Conservation (phyloP, 257 asterid genomes). For the Orobanche coerulescens region DNA sequence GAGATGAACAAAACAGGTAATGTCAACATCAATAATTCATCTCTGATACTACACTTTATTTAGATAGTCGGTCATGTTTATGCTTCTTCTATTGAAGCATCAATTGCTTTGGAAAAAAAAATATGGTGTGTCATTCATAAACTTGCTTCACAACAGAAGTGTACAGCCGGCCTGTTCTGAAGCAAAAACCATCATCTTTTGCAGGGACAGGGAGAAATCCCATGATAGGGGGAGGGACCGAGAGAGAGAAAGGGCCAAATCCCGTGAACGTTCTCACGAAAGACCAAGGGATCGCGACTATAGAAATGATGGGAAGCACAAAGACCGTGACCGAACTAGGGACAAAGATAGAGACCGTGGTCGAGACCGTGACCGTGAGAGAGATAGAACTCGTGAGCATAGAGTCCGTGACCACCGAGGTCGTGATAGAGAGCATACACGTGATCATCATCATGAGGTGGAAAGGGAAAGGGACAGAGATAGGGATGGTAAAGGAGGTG, state of each 20-base stretch:
- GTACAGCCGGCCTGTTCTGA: not conserved
- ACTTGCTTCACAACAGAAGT: not conserved
- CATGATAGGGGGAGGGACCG: constrained; percentile 56
- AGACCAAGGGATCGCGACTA: constrained; percentile 61
- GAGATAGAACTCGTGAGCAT: constrained; percentile 6
- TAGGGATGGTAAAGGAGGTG: constrained; percentile 29
- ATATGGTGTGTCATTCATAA: not conserved
- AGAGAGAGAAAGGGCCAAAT: constrained; percentile 46
- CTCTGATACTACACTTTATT: not conserved
- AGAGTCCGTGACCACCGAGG: constrained; percentile 32
- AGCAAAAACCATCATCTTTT: not conserved
- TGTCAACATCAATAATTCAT: not conserved
- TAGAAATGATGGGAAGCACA: constrained; percentile 60
- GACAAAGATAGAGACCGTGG: constrained; percentile 42
- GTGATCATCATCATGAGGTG: constrained; percentile 33
- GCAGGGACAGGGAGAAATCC: constrained; percentile 68
- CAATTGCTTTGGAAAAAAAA: not conserved
- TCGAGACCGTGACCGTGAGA: constrained; percentile 30
- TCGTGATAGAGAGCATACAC: constrained; percentile 36
- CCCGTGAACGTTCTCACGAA: constrained; percentile 64
- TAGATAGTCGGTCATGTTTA: too few species aligned
- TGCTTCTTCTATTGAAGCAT: not conserved
- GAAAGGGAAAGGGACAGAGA: constrained; percentile 3
- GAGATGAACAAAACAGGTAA: constrained; percentile 47
- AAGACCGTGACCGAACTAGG: constrained; percentile 56